These are phyloP conservation scores for Phylloporus scabripes DNA, from an alignment of 768 basidiomycete genomes.

Conservation along the genomic window DNA sequence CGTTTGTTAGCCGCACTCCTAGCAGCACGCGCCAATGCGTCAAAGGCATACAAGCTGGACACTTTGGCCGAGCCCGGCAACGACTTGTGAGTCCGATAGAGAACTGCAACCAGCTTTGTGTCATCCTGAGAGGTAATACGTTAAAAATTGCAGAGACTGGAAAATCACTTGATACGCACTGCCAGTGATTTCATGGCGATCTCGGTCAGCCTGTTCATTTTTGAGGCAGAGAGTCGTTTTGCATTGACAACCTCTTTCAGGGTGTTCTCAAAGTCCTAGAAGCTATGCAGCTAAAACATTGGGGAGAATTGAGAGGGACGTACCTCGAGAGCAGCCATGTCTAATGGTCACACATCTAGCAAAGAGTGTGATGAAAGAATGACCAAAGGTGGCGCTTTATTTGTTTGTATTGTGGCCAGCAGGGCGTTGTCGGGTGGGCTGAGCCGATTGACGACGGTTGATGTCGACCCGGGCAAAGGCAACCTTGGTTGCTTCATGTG, in stretches of 20 bases:
- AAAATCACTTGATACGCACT: constrained; percentile 40
- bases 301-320: not conserved
- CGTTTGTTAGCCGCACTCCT: constrained; percentile 62
- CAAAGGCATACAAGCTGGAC: constrained; percentile 88
- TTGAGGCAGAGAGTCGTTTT: constrained; percentile 82
- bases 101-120: constrained; percentile 78
- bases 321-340: constrained; percentile 43
- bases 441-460: constrained; percentile 2
- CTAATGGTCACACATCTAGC: constrained; percentile 18
- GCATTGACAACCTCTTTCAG: constrained; percentile 78
- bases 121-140: constrained; percentile 52
- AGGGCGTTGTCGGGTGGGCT: constrained; percentile 12
- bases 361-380: constrained; percentile 3
- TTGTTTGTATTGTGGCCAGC: constrained; percentile 35
- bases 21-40: constrained; percentile 86
- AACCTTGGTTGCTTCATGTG: constrained; percentile 63
- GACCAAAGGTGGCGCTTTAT: constrained; percentile 26
- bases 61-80: constrained; percentile 66
- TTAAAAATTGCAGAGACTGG: not conserved
- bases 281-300: constrained; percentile 6
- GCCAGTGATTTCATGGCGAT: constrained; percentile 72
- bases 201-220: constrained; percentile 73
- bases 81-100: constrained; percentile 86
- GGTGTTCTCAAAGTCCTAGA: constrained; percentile 72
- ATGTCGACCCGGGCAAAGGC: constrained; percentile 71